phyloP scores from a whole-genome alignment of 2,329 filamentous ascomycete genomes.

The Diaporthe sp. region DNA sequence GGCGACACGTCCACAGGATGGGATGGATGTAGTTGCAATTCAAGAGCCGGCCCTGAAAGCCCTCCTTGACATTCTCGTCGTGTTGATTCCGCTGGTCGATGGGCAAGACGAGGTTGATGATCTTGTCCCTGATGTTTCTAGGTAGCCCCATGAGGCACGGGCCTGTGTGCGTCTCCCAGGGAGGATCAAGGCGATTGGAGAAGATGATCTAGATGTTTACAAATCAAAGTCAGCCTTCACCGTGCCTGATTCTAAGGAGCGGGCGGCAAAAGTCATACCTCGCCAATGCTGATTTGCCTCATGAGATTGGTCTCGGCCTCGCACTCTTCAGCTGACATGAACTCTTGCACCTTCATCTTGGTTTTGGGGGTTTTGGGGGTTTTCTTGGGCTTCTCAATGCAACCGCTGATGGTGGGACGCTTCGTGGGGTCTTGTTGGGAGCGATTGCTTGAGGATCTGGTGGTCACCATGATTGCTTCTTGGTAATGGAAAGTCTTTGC shows the following conservation, averaged over 20 bases:
- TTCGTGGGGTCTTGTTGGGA: not conserved
- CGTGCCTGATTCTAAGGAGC: not conserved
- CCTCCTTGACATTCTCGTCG: not conserved
- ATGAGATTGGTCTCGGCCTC: not conserved
- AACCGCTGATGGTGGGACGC: not conserved
- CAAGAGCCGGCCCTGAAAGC: not conserved
- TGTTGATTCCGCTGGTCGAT: not conserved
- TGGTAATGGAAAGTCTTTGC: too few relatives aligned
- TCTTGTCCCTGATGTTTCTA: not conserved
- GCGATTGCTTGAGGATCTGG: not conserved
- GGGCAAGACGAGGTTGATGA: not conserved
- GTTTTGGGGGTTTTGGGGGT: not conserved
- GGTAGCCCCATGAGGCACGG: not conserved
- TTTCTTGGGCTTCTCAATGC: not conserved
- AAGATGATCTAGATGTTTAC: not conserved
- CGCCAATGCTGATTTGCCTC: not conserved
- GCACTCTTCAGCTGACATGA: not conserved
- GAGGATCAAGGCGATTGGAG: not conserved
- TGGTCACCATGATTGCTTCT: not conserved
- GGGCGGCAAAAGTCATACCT: not conserved
- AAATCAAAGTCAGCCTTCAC: not conserved
- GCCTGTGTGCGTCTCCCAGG: not conserved
- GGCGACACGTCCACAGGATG: constrained; percentile 19
- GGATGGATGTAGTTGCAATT: not conserved
- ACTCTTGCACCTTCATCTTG: not conserved